Conservation (phyloP, 106 monocot genomes). For the Dactylorhiza incarnata region DNA sequence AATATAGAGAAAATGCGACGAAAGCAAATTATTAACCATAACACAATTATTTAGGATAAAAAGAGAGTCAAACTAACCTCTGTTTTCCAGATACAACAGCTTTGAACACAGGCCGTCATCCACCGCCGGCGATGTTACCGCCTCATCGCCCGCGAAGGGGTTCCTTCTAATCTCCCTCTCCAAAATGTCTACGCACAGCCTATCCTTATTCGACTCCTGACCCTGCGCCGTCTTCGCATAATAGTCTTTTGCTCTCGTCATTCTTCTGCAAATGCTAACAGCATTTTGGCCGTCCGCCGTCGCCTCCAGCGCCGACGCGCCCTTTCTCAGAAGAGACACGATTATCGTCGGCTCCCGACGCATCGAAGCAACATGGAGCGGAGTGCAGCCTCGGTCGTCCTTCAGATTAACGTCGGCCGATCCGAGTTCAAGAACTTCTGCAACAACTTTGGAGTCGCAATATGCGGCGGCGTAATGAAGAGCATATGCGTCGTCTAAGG, state of each 20-base stretch:
- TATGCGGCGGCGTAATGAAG: conserved; percentile 84
- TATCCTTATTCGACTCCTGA: conserved; percentile 80
- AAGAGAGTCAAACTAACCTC: conserved; percentile 41
- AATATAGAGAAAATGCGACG: no score
- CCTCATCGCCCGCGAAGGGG: conserved; percentile 40
- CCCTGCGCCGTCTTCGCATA: conserved; percentile 49
- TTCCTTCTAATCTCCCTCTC: conserved; percentile 73
- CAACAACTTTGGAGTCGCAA: conserved; percentile 88
- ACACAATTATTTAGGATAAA: no score
- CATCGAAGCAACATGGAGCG: conserved; percentile 85
- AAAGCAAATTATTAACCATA: no score
- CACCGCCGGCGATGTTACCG: conserved; percentile 49
- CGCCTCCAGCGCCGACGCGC: conserved; percentile 47
- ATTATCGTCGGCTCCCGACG: conserved; percentile 73
- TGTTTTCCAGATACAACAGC: conserved; percentile 82
- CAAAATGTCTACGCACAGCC: conserved; percentile 75
- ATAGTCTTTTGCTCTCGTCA: conserved; percentile 79
- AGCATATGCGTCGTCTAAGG: conserved; percentile 71
- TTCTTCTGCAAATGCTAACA: conserved; percentile 66
- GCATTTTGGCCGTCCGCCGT: conserved; percentile 63
- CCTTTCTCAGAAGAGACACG: conserved; percentile 64
- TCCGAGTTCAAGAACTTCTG: conserved; percentile 59
- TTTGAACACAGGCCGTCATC: conserved; percentile 72
- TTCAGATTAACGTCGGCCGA: conserved; percentile 66
- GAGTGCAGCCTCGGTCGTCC: conserved; percentile 71